phyloP scores from a whole-genome alignment of 2,329 filamentous ascomycete genomes.

The Aspergillus brunneoviolaceus region DNA sequence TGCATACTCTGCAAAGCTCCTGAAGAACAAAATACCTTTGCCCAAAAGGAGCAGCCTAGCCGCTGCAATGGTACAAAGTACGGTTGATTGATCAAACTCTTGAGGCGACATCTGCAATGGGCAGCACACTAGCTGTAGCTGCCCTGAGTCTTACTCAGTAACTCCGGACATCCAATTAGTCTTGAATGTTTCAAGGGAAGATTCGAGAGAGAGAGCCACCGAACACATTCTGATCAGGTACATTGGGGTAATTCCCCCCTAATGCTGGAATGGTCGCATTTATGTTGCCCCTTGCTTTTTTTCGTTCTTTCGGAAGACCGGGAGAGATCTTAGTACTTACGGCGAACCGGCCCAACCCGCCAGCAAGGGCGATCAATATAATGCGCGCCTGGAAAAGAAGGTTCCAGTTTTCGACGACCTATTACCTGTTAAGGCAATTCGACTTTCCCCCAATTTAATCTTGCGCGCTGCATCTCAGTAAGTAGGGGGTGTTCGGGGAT shows the following conservation, averaged over 20 bases:
- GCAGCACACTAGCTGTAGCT: no score
- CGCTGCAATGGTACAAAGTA: background rate
- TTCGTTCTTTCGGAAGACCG: conserved; percentile 2
- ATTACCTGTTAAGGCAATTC: background rate
- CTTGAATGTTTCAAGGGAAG: background rate
- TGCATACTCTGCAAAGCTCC: background rate
- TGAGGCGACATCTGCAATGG: background rate
- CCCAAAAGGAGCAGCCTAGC: background rate
- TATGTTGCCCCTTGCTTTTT: background rate
- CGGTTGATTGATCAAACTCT: background rate
- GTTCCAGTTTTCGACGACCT: background rate
- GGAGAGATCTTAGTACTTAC: conserved; percentile 1
- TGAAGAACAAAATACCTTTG: background rate
- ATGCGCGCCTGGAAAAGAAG: background rate
- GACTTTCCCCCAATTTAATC: background rate
- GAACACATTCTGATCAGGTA: background rate
- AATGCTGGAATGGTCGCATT: background rate
- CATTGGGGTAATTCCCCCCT: background rate
- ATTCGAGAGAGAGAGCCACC: background rate
- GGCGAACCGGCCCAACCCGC: conserved; percentile 20
- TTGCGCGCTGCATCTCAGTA: background rate
- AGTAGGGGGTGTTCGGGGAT: no score
- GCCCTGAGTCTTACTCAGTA: no score
- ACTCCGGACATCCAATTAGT: no score
- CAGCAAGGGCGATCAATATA: conserved; percentile 9